phyloP scores from a whole-genome alignment of 768 basidiomycete genomes.

The Lactarius akahatsu region DNA sequence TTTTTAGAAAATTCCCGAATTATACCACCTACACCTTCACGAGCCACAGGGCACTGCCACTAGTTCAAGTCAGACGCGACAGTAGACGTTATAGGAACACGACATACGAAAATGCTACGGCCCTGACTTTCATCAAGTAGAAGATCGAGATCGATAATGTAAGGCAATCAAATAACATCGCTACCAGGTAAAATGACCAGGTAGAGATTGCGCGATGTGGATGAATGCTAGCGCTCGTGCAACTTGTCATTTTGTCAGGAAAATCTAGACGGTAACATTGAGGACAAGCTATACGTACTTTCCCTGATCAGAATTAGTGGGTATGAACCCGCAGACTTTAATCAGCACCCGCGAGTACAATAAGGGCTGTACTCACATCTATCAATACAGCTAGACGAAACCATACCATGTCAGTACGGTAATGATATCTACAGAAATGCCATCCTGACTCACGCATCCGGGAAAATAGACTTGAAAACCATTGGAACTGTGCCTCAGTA shows the following conservation, averaged over 20 bases:
- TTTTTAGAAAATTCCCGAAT: background rate
- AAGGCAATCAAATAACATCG: slow-evolving; percentile 57
- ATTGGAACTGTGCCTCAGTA: slow-evolving; percentile 45
- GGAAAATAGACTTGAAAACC: slow-evolving; percentile 53
- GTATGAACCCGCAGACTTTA: background rate
- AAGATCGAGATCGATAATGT: slow-evolving; percentile 50
- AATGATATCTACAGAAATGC: background rate
- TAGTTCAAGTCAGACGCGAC: background rate
- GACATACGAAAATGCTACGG: slow-evolving; percentile 37
- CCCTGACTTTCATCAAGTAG: slow-evolving; percentile 50
- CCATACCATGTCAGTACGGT: slow-evolving; percentile 21
- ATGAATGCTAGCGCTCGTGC: slow-evolving; percentile 40
- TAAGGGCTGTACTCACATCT: slow-evolving; percentile 3
- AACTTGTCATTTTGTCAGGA: slow-evolving; percentile 39
- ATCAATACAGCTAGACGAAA: slow-evolving; percentile 18
- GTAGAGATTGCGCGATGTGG: slow-evolving; percentile 37
- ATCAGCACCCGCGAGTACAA: background rate
- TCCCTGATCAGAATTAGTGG: slow-evolving; percentile 33
- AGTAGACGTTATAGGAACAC: background rate
- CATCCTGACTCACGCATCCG: slow-evolving; percentile 46
- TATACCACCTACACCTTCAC: slow-evolving; percentile 32
- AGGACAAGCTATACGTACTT: slow-evolving; percentile 34
- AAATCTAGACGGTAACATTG: background rate
- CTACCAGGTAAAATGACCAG: slow-evolving; percentile 59
- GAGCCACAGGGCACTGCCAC: slow-evolving; percentile 31